phyloP scores from a whole-genome alignment of 2,329 filamentous ascomycete genomes.

The Fusarium sp. region DNA sequence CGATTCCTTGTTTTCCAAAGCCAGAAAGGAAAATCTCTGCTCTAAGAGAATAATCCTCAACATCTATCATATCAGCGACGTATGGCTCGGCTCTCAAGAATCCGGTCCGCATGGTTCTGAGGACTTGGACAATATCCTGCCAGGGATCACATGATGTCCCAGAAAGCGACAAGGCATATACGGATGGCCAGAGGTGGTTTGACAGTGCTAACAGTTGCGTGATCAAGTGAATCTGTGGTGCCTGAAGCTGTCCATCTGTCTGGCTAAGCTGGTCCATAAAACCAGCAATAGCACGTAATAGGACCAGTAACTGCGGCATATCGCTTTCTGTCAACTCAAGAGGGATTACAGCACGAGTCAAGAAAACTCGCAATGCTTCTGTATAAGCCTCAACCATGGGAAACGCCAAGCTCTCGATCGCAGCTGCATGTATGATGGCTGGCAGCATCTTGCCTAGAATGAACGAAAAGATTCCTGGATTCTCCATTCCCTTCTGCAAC shows the following conservation, averaged over 20 bases:
- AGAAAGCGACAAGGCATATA: constrained; percentile 43
- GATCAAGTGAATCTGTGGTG: constrained; percentile 48
- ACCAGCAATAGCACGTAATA: constrained; percentile 51
- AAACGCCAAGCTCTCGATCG: constrained; percentile 56
- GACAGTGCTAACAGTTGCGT: constrained; percentile 47
- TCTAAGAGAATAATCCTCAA: constrained; percentile 32
- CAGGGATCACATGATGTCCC: constrained; percentile 26
- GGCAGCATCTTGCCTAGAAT: constrained; percentile 67
- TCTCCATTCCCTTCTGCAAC: constrained; percentile 63
- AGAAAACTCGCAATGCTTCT: constrained; percentile 56
- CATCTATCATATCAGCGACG: constrained; percentile 36
- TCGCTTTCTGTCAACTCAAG: constrained; percentile 55
- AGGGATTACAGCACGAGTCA: constrained; percentile 54
- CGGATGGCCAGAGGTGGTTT: constrained; percentile 52
- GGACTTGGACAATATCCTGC: constrained; percentile 33
- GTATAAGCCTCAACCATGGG: constrained; percentile 65
- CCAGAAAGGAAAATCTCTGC: constrained; percentile 44
- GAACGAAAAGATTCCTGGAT: constrained; percentile 60
- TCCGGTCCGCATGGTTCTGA: constrained; percentile 37
- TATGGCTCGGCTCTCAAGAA: constrained; percentile 37
- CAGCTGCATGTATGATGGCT: constrained; percentile 60
- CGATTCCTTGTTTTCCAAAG: constrained; percentile 17
- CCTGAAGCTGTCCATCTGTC: constrained; percentile 35
- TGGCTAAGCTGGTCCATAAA: constrained; percentile 48
- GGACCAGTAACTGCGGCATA: constrained; percentile 51